Percentiles rank a stretch among this genome's conserved stretches.
Conservation (phyloP, 2,329 filamentous ascomycete species). For the Xylariaceae sp. region DNA sequence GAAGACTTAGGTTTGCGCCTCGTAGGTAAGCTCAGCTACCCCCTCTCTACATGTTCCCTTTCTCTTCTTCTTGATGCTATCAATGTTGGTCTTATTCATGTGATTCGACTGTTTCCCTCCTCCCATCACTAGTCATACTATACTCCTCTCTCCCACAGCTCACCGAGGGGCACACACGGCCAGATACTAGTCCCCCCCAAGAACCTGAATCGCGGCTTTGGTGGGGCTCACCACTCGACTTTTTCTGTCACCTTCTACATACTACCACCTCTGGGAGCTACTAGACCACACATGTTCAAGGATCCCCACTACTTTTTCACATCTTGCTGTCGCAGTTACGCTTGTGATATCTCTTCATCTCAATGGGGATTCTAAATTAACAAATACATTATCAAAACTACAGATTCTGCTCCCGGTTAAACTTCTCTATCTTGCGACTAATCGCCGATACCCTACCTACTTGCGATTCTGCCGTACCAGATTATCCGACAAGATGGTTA, state of each 20-base stretch:
- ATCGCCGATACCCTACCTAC: not conserved
- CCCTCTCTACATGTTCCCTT: too few species aligned
- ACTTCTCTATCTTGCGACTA: not conserved
- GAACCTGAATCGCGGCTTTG: constrained; percentile 34
- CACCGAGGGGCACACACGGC: too few species aligned
- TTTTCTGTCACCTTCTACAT: constrained; percentile 32
- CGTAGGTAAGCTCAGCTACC: constrained; percentile 20
- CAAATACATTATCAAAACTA: not conserved
- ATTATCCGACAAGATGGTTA: constrained; percentile 67
- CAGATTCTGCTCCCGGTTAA: constrained; percentile 3
- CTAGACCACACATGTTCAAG: constrained; percentile 1
- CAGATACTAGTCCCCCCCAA: too few species aligned
- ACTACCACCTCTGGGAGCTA: not conserved
- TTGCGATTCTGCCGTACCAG: not conserved
- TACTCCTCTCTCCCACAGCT: too few species aligned
- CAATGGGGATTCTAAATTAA: constrained; percentile 1
- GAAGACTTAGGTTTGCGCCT: constrained; percentile 1
- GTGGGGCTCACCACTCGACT: constrained; percentile 33
- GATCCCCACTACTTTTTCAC: constrained; percentile 16
- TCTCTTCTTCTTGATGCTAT: too few species aligned
- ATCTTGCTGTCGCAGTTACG: not conserved
- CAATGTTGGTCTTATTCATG: too few species aligned
- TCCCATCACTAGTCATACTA: too few species aligned
- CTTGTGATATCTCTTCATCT: not conserved
- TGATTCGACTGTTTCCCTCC: too few species aligned